Conservation (phyloP, 352 stramenopile species). For the Globisporangium mamillatum region DNA sequence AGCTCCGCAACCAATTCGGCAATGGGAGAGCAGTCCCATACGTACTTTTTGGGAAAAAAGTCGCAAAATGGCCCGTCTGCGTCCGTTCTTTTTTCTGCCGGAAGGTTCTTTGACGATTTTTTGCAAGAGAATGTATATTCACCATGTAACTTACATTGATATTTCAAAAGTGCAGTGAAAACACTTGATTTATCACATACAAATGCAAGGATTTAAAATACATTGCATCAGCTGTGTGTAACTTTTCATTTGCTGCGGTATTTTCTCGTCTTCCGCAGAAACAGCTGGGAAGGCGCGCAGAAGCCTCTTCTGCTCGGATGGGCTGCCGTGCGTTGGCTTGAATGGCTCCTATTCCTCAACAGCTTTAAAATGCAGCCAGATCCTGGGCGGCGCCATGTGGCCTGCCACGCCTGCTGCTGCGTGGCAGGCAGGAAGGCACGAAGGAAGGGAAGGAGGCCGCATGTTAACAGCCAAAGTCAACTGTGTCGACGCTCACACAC, state of each 20-base stretch:
- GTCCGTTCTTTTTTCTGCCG: conserved; percentile 2
- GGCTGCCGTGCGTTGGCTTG: neutral
- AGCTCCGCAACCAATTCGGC: neutral
- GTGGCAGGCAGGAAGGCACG: neutral
- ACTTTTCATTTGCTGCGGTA: neutral
- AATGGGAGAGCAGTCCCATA: conserved; percentile 7
- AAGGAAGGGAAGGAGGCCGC: too few species aligned
- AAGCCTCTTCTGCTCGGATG: conserved; percentile 1
- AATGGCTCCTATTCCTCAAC: neutral
- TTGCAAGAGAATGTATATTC: neutral
- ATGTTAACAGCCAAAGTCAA: neutral
- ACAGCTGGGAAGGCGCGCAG: conserved; percentile 9
- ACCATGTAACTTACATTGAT: neutral
- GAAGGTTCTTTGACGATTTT: neutral
- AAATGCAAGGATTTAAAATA: neutral
- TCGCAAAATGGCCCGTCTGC: neutral
- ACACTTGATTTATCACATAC: neutral
- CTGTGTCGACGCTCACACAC: neutral
- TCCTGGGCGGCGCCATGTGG: neutral
- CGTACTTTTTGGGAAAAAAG: neutral
- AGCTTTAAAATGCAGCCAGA: too few species aligned
- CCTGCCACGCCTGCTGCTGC: neutral
- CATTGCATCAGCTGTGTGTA: neutral
- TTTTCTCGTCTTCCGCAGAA: neutral
- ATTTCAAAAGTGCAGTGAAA: neutral